Base-by-base conservation (phyloP, 2,329 filamentous ascomycete species). In the Nothomitra cinnamomea region DNA sequence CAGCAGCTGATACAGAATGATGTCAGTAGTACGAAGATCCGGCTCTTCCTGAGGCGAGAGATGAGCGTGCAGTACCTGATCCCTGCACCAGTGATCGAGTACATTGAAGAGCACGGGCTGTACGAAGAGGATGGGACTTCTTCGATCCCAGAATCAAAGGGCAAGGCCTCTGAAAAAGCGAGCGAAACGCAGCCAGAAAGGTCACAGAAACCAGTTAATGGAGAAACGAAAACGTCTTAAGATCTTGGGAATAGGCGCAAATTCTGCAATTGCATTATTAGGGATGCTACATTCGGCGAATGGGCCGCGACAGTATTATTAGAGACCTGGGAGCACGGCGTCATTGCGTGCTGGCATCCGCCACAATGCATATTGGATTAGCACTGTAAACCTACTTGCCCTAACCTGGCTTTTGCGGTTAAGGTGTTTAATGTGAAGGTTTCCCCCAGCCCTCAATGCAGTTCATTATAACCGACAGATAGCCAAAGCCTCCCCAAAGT, bases 1-100 rank as follows among this genome's bases (percentile, higher is more conserved):
- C 84, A 86, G 54, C 87, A 94, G 67, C 77, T 94, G 52, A 89
- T 94, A 50, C 81, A 86, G 59, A 90, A 90, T 66, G 85, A 92
- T 61, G 82, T 92, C 56, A 87, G 83, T 61, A 88, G 83, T 57
- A 82, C 79, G 56, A 82, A 94, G 70, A 89, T 95, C 56, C 79
- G 89, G 42, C 71, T 94, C 2, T 86, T 94, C 63, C 66, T 89
- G 35, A 79, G 84, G 62, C 77, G 84, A 61, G 80, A 87, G 58
- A 85, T 92, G 81, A 88, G 83, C 60, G 85, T 94, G 50, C 79
- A 85, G 58, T 90, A 89, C 62, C 64, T 79, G 25, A 82, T 87
- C 35, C 86, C 87, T 0, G 78, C 82, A 42, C 78, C 79, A 2
- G 85, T 90, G 49, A 84, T 87, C 54, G 71, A 81, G 55, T 87